Percentiles rank a stretch among this genome's conserved stretches.
Evolutionary conservation across 129 eudicot species (phyloP).

Genomic region (Chrysanthemum makinoi): DNA sequence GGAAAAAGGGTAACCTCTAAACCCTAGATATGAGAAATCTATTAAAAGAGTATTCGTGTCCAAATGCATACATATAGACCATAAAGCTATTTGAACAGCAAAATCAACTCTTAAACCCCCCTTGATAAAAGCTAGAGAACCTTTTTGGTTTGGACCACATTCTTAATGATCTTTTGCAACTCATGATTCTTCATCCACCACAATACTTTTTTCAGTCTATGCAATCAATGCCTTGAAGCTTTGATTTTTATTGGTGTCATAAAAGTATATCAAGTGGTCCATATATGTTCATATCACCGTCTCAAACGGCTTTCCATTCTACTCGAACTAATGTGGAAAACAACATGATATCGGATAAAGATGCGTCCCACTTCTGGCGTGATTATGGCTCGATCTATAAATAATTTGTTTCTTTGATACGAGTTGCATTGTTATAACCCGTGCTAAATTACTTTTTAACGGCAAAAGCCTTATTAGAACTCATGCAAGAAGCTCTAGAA

Average conservation of each 20-base stretch:
- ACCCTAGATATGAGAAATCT: conserved; percentile 23
- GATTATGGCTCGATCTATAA: conserved; percentile 13
- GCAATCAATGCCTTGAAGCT: conserved; percentile 39
- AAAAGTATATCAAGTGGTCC: conserved; percentile 45
- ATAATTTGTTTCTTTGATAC: neutral
- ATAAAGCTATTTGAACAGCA: conserved; percentile 44
- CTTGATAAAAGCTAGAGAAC: conserved; percentile 29
- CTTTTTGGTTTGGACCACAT: conserved; percentile 48
- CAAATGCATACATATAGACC: conserved; percentile 32
- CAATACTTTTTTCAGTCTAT: conserved; percentile 33
- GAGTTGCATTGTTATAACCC: neutral
- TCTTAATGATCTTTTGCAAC: conserved; percentile 27
- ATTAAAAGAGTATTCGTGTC: conserved; percentile 28
- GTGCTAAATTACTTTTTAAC: neutral
- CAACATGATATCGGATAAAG: conserved; percentile 32
- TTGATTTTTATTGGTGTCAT: conserved; percentile 43
- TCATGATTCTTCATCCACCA: conserved; percentile 48
- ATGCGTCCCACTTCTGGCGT: conserved; percentile 30
- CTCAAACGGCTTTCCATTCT: conserved; percentile 33
- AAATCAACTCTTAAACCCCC: conserved; percentile 24
- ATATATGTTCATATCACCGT: conserved; percentile 30
- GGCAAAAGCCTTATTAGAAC: no score
- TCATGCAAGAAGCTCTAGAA: no score
- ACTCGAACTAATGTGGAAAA: conserved; percentile 31
- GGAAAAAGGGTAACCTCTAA: conserved; percentile 20